phyloP scores from a whole-genome alignment of 2,329 filamentous ascomycete genomes.

The Capronia americana region DNA sequence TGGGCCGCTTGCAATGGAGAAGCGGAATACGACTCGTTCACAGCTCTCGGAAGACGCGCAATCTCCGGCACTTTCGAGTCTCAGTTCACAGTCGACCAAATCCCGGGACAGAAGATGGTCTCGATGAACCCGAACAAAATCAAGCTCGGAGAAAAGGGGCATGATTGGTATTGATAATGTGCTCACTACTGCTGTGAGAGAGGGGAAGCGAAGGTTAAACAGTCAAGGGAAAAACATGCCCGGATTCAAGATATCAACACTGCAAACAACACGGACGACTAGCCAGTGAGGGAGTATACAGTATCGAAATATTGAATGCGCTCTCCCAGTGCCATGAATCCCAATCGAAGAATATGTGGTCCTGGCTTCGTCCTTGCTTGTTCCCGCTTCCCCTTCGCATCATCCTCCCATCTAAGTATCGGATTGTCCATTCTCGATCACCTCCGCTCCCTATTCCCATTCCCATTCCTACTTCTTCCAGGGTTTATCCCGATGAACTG shows the following conservation, averaged over 20 bases:
- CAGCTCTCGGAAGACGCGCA: slow-evolving; percentile 59
- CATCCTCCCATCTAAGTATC: neutral
- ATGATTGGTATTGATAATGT: slow-evolving; percentile 64
- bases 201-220: no score
- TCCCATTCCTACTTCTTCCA: no score
- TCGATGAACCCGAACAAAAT: slow-evolving; percentile 64
- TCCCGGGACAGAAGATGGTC: slow-evolving; percentile 64
- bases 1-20: slow-evolving; percentile 63
- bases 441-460: no score
- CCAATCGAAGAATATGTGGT: neutral
- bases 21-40: slow-evolving; percentile 61
- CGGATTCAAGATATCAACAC: no score
- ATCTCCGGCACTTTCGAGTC: slow-evolving; percentile 67
- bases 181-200: no score
- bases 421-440: neutral
- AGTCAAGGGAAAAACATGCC: no score
- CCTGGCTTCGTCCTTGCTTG: neutral
- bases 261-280: no score
- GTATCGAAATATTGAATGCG: no score
- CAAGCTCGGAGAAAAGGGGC: slow-evolving; percentile 61
- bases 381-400: neutral
- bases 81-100: slow-evolving; percentile 58
- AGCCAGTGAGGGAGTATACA: no score
- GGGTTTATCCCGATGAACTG: no score
- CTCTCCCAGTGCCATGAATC: neutral